These are phyloP conservation scores for Aphanomyces euteiches DNA, from an alignment of 352 stramenopile genomes.

Conservation along the genomic window DNA sequence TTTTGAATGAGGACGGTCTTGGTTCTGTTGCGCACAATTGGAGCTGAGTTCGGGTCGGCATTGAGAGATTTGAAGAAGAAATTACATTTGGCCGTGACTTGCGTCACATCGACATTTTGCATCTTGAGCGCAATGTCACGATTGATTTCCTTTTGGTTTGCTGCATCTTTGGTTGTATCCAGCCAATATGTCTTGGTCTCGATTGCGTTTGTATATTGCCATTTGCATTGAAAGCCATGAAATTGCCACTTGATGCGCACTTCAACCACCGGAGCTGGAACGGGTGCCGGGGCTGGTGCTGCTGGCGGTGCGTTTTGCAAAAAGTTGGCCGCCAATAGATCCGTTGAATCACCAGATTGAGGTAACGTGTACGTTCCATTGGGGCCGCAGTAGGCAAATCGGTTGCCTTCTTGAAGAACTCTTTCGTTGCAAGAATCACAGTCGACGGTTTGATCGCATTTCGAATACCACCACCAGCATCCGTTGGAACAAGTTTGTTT, in stretches of 20 bases:
- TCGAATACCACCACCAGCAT: neutral
- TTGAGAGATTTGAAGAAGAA: neutral
- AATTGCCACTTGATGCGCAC: constrained; percentile 5
- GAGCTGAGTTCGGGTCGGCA: neutral
- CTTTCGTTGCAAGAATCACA: neutral
- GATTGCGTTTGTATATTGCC: neutral
- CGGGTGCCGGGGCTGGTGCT: no score
- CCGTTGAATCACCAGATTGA: no score
- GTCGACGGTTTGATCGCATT: neutral
- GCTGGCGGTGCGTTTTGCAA: neutral
- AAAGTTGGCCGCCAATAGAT: no score
- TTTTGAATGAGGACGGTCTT: constrained; percentile 7
- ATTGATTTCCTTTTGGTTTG: neutral
- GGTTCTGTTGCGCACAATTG: neutral
- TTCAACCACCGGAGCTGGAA: neutral
- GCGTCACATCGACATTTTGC: constrained; percentile 10
- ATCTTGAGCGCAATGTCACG: constrained; percentile 4
- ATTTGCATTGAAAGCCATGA: neutral
- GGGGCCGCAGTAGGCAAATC: neutral
- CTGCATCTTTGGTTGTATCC: neutral
- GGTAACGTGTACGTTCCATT: neutral
- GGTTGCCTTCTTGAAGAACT: neutral
- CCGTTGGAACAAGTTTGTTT: neutral
- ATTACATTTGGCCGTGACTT: neutral
- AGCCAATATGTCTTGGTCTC: neutral